A percentile compares a stretch with the other conserved stretches of the same genome.
Conservation (phyloP, 352 stramenopile genomes). For the Phytophthora pisi region DNA sequence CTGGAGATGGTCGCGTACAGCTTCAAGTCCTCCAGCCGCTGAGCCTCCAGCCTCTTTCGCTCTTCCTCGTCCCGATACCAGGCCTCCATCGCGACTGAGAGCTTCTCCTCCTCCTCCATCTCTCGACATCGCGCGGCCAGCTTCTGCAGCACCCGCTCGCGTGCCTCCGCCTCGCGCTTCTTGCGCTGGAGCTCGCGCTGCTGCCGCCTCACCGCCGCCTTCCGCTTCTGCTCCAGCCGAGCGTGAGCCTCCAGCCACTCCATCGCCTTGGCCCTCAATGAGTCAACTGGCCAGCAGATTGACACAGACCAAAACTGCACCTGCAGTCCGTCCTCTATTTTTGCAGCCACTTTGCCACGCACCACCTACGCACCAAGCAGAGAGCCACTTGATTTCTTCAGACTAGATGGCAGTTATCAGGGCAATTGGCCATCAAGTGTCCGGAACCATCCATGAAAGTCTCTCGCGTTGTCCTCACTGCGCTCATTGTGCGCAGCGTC, state of each 20-base stretch:
- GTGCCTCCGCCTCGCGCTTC: constrained; percentile 29
- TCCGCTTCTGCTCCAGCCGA: constrained; percentile 56
- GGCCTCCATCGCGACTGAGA: constrained; percentile 51
- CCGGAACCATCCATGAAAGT: constrained; percentile 31
- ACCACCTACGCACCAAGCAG: neutral
- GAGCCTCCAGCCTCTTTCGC: constrained; percentile 24
- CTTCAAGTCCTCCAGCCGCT: constrained; percentile 46
- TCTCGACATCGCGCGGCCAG: constrained; percentile 42
- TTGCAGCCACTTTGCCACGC: neutral
- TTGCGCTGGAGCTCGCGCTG: constrained; percentile 50
- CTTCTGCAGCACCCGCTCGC: constrained; percentile 41
- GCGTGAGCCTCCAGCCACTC: constrained; percentile 58
- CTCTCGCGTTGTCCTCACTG: constrained; percentile 11
- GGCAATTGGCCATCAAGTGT: neutral
- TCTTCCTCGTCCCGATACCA: constrained; percentile 35
- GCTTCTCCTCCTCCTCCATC: constrained; percentile 58
- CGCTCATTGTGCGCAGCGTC: constrained; percentile 30
- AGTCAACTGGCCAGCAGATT: neutral
- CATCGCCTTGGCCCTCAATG: constrained; percentile 18
- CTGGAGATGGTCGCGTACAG: constrained; percentile 36
- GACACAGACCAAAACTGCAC: neutral
- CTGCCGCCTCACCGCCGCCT: constrained; percentile 46
- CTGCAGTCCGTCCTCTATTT: constrained; percentile 1
- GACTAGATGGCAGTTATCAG: constrained; percentile 20
- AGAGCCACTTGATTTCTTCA: neutral